Conservation (phyloP, 768 basidiomycete genomes). For the Agrocybe pediades region DNA sequence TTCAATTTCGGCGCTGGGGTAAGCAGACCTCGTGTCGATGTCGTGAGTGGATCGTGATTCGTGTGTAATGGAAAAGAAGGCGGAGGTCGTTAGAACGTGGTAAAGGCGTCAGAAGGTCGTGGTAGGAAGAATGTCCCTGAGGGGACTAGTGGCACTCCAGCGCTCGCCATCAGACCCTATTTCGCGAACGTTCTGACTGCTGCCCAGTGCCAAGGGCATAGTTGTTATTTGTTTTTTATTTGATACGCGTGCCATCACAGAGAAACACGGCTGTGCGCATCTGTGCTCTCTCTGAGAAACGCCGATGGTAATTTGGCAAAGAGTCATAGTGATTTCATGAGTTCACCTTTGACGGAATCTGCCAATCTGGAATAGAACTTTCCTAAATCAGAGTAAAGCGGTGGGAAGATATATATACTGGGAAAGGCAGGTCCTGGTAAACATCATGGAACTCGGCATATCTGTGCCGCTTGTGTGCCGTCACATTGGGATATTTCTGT, state of each 20-base stretch:
- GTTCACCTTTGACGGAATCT: neutral
- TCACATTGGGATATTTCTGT: no score
- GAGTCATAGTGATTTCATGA: neutral
- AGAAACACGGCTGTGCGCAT: neutral
- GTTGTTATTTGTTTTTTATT: neutral
- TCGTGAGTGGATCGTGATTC: neutral
- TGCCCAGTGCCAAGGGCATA: neutral
- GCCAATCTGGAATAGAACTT: no score
- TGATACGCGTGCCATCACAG: no score
- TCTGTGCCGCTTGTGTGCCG: no score
- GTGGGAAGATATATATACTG: no score
- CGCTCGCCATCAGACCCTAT: neutral
- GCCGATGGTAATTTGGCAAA: neutral
- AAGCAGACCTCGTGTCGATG: no score
- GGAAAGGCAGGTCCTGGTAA: no score
- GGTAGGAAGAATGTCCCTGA: neutral
- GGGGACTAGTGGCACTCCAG: neutral
- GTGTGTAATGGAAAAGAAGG: neutral
- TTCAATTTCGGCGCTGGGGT: neutral
- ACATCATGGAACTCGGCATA: no score
- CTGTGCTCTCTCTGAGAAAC: neutral
- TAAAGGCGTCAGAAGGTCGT: neutral
- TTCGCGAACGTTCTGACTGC: neutral
- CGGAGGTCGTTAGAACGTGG: neutral
- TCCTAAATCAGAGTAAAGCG: no score